These are phyloP conservation scores for Podospora conica DNA, from an alignment of 495 filamentous ascomycete species.

Conservation along the genomic window DNA sequence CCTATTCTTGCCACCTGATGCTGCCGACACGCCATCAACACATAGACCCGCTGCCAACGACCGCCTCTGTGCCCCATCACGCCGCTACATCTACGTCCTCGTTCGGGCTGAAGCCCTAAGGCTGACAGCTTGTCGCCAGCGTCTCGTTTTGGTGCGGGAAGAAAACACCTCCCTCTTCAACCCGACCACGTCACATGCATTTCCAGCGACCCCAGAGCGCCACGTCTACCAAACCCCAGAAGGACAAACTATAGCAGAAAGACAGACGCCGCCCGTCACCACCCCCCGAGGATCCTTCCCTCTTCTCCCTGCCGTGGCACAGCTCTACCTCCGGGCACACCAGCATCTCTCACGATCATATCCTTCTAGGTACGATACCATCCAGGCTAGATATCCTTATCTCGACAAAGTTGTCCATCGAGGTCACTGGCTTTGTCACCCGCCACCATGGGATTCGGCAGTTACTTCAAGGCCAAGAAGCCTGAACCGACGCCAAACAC, in stretches of 20 bases:
- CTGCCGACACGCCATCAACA: not conserved
- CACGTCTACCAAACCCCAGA: not conserved
- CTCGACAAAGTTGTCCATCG: not conserved
- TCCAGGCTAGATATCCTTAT: not conserved
- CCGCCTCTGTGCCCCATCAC: not conserved
- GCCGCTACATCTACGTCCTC: not conserved
- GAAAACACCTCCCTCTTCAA: too few species aligned
- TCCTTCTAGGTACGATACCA: not conserved
- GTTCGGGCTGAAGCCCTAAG: too few species aligned
- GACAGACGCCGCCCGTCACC: not conserved
- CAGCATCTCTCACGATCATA: not conserved
- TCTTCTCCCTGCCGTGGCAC: not conserved
- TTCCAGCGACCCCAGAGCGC: not conserved
- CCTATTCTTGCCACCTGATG: not conserved
- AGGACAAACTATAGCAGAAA: not conserved
- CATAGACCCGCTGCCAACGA: not conserved
- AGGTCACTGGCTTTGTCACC: not conserved
- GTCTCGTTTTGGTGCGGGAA: too few species aligned
- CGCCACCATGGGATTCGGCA: conserved; percentile 51
- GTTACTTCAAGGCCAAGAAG: conserved; percentile 55
- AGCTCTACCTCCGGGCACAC: not conserved
- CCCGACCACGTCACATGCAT: too few species aligned
- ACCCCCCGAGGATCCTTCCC: not conserved
- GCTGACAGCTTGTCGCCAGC: too few species aligned
- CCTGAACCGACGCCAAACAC: conserved; percentile 23